Conservation (phyloP, 805 yeast genomes). For the Kazachstania bromeliacearum region DNA sequence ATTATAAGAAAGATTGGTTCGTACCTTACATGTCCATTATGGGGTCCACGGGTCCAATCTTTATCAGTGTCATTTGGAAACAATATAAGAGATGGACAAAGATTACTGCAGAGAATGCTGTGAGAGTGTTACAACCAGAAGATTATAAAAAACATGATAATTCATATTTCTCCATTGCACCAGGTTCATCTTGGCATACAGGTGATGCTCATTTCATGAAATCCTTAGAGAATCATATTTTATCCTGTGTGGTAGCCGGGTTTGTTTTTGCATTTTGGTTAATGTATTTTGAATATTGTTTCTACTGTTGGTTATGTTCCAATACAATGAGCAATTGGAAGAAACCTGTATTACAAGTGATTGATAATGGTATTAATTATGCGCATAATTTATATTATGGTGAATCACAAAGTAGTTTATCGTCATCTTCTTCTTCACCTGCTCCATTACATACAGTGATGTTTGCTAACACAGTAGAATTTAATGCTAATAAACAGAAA, state of each 20-base stretch:
- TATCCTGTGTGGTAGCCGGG: slow-evolving; percentile 62
- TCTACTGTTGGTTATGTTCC: slow-evolving; percentile 34
- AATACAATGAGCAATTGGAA: background rate
- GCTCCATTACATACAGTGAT: background rate
- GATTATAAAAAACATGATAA: slow-evolving; percentile 56
- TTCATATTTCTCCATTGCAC: slow-evolving; percentile 64
- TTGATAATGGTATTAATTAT: background rate
- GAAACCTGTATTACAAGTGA: background rate
- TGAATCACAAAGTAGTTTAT: background rate
- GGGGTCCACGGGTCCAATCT: slow-evolving; percentile 89
- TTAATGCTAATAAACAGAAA: slow-evolving; percentile 5
- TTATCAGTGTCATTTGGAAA: slow-evolving; percentile 78
- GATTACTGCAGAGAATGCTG: slow-evolving; percentile 55
- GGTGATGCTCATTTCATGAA: slow-evolving; percentile 79
- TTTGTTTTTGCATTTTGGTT: slow-evolving; percentile 44
- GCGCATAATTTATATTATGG: too few relatives aligned
- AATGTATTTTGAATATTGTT: slow-evolving; percentile 38
- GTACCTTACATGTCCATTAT: slow-evolving; percentile 86
- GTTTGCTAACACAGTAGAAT: slow-evolving; percentile 4
- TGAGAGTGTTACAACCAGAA: slow-evolving; percentile 60
- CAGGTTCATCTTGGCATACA: slow-evolving; percentile 89
- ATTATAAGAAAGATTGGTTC: slow-evolving; percentile 64
- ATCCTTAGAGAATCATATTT: slow-evolving; percentile 63
- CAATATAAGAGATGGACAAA: slow-evolving; percentile 70
- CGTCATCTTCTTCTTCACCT: background rate